Evolutionary conservation across 164 flowering plant genomes (phyloP).

Genomic region (Berberis vulgaris): DNA sequence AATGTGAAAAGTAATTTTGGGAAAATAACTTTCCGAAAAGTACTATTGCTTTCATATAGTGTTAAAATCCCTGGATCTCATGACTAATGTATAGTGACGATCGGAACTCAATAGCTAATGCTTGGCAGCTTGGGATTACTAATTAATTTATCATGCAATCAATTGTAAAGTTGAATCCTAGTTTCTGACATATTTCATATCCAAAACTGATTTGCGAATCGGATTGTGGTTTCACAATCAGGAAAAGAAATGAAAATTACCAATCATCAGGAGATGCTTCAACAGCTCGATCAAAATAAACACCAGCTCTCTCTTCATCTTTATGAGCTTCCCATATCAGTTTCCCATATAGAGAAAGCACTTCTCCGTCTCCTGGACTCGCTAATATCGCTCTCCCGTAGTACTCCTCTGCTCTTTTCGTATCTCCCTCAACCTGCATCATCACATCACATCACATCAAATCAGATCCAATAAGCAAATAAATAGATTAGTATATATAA

Average conservation of each 20-base stretch:
- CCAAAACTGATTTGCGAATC: too few species aligned
- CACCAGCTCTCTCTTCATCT: conserved; percentile 1
- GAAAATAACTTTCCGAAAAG: too few species aligned
- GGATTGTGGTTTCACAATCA: too few species aligned
- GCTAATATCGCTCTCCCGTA: conserved; percentile 2
- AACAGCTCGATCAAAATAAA: background rate
- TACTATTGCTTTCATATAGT: too few species aligned
- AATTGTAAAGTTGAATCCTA: too few species aligned
- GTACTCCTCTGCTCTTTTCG: background rate
- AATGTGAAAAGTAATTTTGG: too few species aligned
- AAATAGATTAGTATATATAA: background rate
- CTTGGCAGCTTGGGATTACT: too few species aligned
- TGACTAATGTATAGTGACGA: too few species aligned
- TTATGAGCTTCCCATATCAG: conserved; percentile 1
- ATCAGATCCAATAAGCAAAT: background rate
- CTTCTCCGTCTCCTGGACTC: conserved; percentile 3
- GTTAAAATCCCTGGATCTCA: too few species aligned
- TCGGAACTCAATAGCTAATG: too few species aligned
- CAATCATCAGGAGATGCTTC: conserved; percentile 1
- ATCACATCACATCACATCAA: background rate
- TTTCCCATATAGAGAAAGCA: conserved; percentile 1
- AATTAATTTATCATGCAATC: too few species aligned
- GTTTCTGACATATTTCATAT: too few species aligned
- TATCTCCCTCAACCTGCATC: background rate
- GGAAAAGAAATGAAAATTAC: background rate